Evolutionary conservation across 768 basidiomycete genomes (phyloP), one percentile per base, ranked within the genome.

Genomic region (Astraeus odoratus): DNA sequence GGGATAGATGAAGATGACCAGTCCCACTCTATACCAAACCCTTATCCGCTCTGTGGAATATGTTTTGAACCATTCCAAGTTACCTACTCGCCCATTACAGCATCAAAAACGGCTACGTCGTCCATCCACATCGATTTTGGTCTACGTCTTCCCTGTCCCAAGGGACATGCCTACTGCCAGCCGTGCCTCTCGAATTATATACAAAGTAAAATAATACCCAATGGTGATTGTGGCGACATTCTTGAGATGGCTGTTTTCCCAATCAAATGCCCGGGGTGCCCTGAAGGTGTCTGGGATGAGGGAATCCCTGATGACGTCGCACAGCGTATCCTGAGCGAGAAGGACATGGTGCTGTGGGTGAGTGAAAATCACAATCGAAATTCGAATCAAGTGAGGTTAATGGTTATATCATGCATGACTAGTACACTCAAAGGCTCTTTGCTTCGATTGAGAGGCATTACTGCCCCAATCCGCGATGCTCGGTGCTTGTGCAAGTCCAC

Each of bases 391-490:
- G n/a, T n/a, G 23, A 6, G 22, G 6, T 18, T 35, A n/a, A 18
- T 4, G 31, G 27, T 19, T 4, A 18, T 35, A 15, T n/a, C 37
- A 23, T 23, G 9, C 8, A 9, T 13, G 23, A 44, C 15, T 22
- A 70, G 68, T 55, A 68, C 47, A 57, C 64, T 34, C 67, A 67
- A 41, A 65, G 59, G 45, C 46, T 70, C 3, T 52, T 68, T 7
- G 65, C 67, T 39, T 62, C 61, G 4, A 50, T 63, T 4, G 65
- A 67, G 20, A 55, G 60, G 18, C 48, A 64, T 20, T 70, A 67
- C 39, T 70, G 68, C 44, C 68, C 68, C 3, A 67, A 70, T 42
- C 61, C 62, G 1, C 58, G 58, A 35, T 70, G 67, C 47, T 70
- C 68, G 2, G 58, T 60, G 8, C 55, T 65, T 1, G 57, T 70